Evolutionary conservation across 352 stramenopile genomes (phyloP).

Genomic region (Phytopythium vexans): DNA sequence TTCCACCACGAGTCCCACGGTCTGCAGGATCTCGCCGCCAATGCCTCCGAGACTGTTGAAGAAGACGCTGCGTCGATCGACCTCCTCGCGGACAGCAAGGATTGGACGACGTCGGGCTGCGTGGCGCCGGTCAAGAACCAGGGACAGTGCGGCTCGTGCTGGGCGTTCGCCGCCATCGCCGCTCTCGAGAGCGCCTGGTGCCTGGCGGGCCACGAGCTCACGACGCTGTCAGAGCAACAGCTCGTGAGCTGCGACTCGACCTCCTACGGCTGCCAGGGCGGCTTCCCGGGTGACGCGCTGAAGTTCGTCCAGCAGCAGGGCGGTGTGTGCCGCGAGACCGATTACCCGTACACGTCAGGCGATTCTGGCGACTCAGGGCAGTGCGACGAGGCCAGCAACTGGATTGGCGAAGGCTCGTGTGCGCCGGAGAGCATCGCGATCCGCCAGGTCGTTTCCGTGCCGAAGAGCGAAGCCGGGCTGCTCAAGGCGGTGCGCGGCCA

Average conservation of each 20-base stretch:
- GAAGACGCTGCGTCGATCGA: constrained; percentile 1
- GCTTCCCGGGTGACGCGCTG: constrained; percentile 86
- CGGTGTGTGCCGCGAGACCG: constrained; percentile 72
- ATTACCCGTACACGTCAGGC: constrained; percentile 83
- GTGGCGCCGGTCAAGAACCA: constrained; percentile 92
- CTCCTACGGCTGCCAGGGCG: constrained; percentile 89
- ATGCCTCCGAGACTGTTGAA: neutral
- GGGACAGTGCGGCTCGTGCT: constrained; percentile 96
- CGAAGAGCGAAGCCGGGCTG: constrained; percentile 80
- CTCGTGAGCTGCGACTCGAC: constrained; percentile 87
- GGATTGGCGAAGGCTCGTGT: constrained; percentile 16
- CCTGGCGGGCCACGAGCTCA: constrained; percentile 64
- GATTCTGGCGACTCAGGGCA: constrained; percentile 19
- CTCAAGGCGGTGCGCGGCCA: constrained; percentile 84
- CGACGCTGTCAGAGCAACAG: constrained; percentile 91
- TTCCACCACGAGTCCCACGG: constrained; percentile 17
- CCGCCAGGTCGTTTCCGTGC: constrained; percentile 44
- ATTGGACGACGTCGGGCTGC: constrained; percentile 64
- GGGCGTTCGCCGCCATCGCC: constrained; percentile 94
- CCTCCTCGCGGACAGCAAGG: constrained; percentile 19
- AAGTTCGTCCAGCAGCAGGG: constrained; percentile 81
- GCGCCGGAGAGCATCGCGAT: constrained; percentile 27
- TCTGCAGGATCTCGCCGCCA: neutral
- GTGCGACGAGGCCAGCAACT: constrained; percentile 16
- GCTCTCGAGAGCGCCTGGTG: constrained; percentile 90